Percentiles rank a stretch among this genome's conserved stretches.
Evolutionary conservation across 169 alveolate species (phyloP).

Genomic region (Theileria annulata): DNA sequence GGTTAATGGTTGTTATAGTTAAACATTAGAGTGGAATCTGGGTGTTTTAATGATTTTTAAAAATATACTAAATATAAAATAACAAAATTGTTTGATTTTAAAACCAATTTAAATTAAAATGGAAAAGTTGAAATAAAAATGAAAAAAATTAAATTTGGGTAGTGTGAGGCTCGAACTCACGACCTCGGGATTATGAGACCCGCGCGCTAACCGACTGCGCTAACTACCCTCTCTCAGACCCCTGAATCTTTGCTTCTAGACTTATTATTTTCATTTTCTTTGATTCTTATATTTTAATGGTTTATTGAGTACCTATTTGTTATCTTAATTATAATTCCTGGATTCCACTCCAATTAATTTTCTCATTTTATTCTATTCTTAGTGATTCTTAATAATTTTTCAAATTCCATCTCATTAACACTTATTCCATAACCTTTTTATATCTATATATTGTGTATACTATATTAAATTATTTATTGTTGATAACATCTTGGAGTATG

Average conservation of each 20-base stretch:
- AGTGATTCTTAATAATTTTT: not conserved
- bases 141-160: conserved; percentile 58
- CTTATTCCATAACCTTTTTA: not conserved
- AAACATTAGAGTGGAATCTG: not conserved
- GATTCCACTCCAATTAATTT: not conserved
- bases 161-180: conserved; percentile 91
- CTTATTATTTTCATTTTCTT: not conserved
- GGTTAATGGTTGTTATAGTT: not conserved
- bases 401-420: not conserved
- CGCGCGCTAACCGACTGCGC: conserved; percentile 94
- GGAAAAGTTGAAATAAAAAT: not conserved
- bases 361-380: too few relatives aligned
- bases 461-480: not conserved
- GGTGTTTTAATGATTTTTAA: not conserved
- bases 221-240: conserved; percentile 72
- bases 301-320: too few relatives aligned
- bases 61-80: not conserved
- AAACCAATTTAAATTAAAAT: not conserved
- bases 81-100: not conserved
- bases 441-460: too few relatives aligned
- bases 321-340: not conserved
- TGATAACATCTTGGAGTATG: conserved; percentile 15
- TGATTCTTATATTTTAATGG: not conserved
- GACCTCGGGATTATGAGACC: conserved; percentile 92
- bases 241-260: not conserved